These are phyloP conservation scores for Phytophthora pseudosyringae DNA, from an alignment of 352 stramenopile species.

Conservation along the genomic window DNA sequence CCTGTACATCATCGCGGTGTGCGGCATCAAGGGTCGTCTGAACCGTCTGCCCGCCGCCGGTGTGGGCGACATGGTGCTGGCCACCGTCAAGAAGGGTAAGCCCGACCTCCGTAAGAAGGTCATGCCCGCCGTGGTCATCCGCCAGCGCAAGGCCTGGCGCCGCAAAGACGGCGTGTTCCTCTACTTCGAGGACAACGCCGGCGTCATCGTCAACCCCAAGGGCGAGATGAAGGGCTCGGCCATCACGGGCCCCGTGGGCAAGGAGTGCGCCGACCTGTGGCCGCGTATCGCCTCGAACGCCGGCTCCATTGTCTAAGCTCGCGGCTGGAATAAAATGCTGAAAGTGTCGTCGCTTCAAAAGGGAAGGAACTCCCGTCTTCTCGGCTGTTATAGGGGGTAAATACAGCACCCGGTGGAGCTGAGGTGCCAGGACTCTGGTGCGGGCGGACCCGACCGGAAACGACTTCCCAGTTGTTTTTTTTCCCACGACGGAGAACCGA, in stretches of 20 bases:
- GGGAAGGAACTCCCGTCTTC: neutral
- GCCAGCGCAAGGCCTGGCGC: slow-evolving; percentile 99
- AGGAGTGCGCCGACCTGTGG: slow-evolving; percentile 99
- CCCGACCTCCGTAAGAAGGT: slow-evolving; percentile 99
- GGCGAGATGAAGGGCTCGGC: slow-evolving; percentile 99
- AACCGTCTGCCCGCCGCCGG: slow-evolving; percentile 98
- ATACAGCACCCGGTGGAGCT: neutral
- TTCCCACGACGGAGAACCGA: slow-evolving; percentile 26
- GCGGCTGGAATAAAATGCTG: neutral
- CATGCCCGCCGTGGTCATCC: slow-evolving; percentile 99
- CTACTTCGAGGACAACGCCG: slow-evolving; percentile 99
- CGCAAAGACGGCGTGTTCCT: slow-evolving; percentile 99
- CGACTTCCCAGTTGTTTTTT: slow-evolving; percentile 5
- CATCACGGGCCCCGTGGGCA: slow-evolving; percentile 99
- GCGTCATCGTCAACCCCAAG: slow-evolving; percentile 99
- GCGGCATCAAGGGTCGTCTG: slow-evolving; percentile 98
- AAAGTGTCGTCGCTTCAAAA: neutral
- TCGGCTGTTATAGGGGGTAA: neutral
- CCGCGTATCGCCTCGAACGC: slow-evolving; percentile 99
- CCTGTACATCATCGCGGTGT: slow-evolving; percentile 99
- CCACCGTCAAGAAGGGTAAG: slow-evolving; percentile 99
- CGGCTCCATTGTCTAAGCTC: slow-evolving; percentile 98
- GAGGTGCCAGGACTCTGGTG: neutral
- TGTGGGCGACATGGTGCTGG: slow-evolving; percentile 99
- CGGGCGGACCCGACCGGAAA: neutral